Conservation (phyloP, 306 rosid species). For the Cucumis hystrix region DNA sequence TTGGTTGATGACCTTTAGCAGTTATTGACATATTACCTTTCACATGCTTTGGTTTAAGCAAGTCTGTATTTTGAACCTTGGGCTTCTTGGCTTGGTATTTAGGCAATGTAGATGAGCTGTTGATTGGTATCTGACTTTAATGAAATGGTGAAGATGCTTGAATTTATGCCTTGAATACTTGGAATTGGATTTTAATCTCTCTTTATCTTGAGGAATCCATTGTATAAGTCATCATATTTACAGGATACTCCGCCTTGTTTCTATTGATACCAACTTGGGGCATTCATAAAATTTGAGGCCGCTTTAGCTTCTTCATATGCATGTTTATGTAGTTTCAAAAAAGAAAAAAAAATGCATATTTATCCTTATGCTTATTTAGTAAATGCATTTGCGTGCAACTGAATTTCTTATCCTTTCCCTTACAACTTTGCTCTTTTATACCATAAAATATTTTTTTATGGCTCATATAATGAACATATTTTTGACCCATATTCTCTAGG, state of each 20-base stretch:
- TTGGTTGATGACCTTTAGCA: background rate
- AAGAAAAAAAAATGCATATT: background rate
- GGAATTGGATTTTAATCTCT: background rate
- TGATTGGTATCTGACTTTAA: background rate
- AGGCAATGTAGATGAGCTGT: background rate
- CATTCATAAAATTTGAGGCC: background rate
- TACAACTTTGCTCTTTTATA: background rate
- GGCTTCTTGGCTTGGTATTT: background rate
- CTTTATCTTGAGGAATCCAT: background rate
- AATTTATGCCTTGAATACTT: background rate
- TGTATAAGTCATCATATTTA: background rate
- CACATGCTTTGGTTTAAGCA: background rate
- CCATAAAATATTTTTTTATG: background rate
- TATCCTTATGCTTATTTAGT: background rate
- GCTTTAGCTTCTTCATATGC: background rate
- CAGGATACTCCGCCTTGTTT: background rate
- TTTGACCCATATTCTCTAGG: slow-evolving; percentile 36
- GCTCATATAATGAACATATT: background rate
- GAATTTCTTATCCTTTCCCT: background rate
- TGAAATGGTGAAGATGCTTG: background rate
- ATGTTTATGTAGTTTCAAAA: background rate
- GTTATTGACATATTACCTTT: background rate
- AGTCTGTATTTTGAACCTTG: background rate
- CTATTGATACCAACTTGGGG: background rate
- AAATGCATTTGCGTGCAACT: background rate